Evolutionary conservation across 768 basidiomycete species (phyloP).

Genomic region (Grammothele lineata): DNA sequence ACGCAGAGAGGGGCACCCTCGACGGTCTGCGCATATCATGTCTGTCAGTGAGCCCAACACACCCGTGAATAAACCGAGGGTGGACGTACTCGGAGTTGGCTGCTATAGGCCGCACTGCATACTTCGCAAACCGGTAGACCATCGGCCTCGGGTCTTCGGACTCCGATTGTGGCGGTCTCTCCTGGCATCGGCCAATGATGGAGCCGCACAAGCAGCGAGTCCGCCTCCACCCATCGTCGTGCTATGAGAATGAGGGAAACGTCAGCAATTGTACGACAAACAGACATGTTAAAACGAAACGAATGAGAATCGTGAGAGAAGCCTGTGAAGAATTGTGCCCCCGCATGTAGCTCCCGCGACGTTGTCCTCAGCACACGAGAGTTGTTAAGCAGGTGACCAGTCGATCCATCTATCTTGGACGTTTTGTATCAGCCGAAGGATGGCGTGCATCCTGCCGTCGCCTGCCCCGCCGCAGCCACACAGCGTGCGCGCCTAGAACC

Average conservation of each 20-base stretch:
- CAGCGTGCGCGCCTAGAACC: slow-evolving; percentile 43
- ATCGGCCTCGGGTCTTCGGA: slow-evolving; percentile 29
- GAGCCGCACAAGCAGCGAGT: slow-evolving; percentile 84
- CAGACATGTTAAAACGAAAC: no score
- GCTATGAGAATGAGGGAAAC: slow-evolving; percentile 32
- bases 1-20: slow-evolving; percentile 72
- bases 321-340: slow-evolving; percentile 59
- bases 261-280: no score
- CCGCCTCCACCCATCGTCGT: slow-evolving; percentile 57
- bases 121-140: slow-evolving; percentile 77
- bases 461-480: slow-evolving; percentile 24
- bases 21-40: no score
- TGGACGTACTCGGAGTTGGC: slow-evolving; percentile 54
- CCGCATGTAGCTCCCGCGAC: slow-evolving; percentile 87
- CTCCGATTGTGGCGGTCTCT: slow-evolving; percentile 28
- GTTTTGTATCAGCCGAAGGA: slow-evolving; percentile 88
- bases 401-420: slow-evolving; percentile 70
- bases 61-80: neutral
- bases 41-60: no score
- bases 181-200: slow-evolving; percentile 66
- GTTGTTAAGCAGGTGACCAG: slow-evolving; percentile 71
- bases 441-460: slow-evolving; percentile 27
- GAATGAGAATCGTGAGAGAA: no score
- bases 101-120: slow-evolving; percentile 72
- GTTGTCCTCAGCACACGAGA: slow-evolving; percentile 66